phyloP scores from a whole-genome alignment of 1,284 basidiomycete species.

The Apiotrichum domesticum region DNA sequence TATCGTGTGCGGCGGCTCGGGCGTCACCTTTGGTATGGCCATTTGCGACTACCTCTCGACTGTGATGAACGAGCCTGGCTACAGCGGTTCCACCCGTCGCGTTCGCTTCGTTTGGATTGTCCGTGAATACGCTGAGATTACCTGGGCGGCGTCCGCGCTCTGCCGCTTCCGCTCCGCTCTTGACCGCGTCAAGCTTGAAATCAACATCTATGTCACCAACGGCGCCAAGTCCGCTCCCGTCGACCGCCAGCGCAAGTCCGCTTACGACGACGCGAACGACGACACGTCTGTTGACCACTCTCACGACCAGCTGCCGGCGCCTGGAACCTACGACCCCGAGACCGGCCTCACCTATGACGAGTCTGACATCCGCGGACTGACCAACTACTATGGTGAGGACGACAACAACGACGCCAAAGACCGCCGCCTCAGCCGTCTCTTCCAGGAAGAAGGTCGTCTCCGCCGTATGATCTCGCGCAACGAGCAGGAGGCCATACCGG shows the following conservation, averaged over 20 bases:
- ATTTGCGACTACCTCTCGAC: conserved; percentile 66
- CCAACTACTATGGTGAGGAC: conserved; percentile 75
- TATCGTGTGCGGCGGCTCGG: conserved; percentile 72
- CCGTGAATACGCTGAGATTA: conserved; percentile 72
- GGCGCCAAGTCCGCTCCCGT: conserved; percentile 5
- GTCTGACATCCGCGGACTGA: conserved; percentile 54
- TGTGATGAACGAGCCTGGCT: conserved; percentile 47
- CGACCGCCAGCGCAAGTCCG: not conserved
- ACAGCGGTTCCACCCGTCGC: conserved; percentile 52
- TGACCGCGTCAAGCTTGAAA: conserved; percentile 56
- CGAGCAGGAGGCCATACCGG: not conserved
- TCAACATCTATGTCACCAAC: conserved; percentile 77
- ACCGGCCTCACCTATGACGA: not conserved
- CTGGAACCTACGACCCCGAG: conserved; percentile 3
- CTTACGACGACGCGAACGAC: not conserved
- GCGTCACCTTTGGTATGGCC: conserved; percentile 68
- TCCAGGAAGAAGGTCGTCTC: conserved; percentile 63
- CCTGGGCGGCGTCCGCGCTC: conserved; percentile 70
- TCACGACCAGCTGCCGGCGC: too few species aligned
- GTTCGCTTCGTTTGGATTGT: conserved; percentile 79
- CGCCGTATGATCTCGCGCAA: conserved; percentile 55
- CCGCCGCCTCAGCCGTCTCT: conserved; percentile 54
- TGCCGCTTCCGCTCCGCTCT: conserved; percentile 64
- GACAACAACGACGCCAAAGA: conserved; percentile 66
- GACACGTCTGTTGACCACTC: not conserved